A percentile compares a stretch with the other conserved stretches of the same genome.
Evolutionary conservation across 1,284 basidiomycete species (phyloP).

Genomic region (Coriolopsis trogii): DNA sequence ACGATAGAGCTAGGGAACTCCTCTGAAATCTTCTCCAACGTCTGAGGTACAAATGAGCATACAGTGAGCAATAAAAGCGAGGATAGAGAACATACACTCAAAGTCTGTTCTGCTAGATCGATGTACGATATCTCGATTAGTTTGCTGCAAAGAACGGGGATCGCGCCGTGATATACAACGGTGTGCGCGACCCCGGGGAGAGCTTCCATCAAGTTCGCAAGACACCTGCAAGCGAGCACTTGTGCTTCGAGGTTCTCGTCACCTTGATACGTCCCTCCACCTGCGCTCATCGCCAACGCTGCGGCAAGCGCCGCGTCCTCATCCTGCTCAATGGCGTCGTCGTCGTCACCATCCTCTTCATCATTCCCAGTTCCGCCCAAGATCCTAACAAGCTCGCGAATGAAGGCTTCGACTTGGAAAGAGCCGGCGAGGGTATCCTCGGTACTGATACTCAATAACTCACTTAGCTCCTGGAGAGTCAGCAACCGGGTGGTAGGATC

Average conservation of each 20-base stretch:
- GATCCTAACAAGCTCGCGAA: slow-evolving; percentile 91
- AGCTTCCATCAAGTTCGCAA: slow-evolving; percentile 97
- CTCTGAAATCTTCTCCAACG: slow-evolving; percentile 95
- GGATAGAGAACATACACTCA: slow-evolving; percentile 72
- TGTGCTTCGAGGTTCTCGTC: slow-evolving; percentile 91
- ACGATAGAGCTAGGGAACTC: slow-evolving; percentile 95
- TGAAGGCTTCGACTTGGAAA: slow-evolving; percentile 92
- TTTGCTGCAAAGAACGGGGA: slow-evolving; percentile 94
- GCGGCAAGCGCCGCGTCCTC: slow-evolving; percentile 87
- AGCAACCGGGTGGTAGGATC: slow-evolving; percentile 83
- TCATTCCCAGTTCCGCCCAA: slow-evolving; percentile 82
- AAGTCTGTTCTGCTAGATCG: slow-evolving; percentile 93
- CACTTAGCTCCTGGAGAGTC: slow-evolving; percentile 93
- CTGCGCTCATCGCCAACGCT: slow-evolving; percentile 75
- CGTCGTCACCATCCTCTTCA: slow-evolving; percentile 70
- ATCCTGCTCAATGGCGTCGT: slow-evolving; percentile 63
- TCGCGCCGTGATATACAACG: slow-evolving; percentile 93
- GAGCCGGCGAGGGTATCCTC: slow-evolving; percentile 96
- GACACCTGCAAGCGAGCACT: slow-evolving; percentile 90
- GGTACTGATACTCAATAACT: slow-evolving; percentile 93
- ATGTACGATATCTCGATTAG: slow-evolving; percentile 95
- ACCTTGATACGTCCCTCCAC: slow-evolving; percentile 63
- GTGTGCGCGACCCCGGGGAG: slow-evolving; percentile 93
- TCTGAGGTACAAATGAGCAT: slow-evolving; percentile 54
- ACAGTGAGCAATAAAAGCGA: neutral